Conservation (phyloP, 495 filamentous ascomycete genomes). For the Xylaria flabelliformis region DNA sequence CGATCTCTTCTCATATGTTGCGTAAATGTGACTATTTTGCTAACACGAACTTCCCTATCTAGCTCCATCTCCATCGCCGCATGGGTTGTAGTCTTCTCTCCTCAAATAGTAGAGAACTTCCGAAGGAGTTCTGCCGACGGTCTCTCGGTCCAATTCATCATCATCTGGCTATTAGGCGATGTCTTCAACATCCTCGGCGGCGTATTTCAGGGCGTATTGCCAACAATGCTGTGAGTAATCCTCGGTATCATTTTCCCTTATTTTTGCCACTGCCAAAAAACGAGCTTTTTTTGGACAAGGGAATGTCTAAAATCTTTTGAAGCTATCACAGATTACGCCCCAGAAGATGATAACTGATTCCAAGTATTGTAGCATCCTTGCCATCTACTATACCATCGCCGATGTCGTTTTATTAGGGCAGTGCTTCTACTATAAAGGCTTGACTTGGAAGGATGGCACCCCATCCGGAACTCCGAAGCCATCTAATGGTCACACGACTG, state of each 20-base stretch:
- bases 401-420: slow-evolving; percentile 87
- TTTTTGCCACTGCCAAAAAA: too few relatives aligned
- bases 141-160: slow-evolving; percentile 85
- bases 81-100: slow-evolving; percentile 97
- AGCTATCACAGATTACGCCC: too few relatives aligned
- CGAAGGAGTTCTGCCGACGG: slow-evolving; percentile 85
- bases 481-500: slow-evolving; percentile 21
- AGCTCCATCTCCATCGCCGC: slow-evolving; percentile 95
- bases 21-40: slow-evolving; percentile 1
- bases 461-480: slow-evolving; percentile 37
- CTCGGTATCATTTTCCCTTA: too few relatives aligned
- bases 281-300: too few relatives aligned
- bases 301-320: too few relatives aligned
- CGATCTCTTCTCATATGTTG: slow-evolving; percentile 1
- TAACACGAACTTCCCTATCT: slow-evolving; percentile 16
- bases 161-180: slow-evolving; percentile 91
- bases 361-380: slow-evolving; percentile 63
- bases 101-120: slow-evolving; percentile 96
- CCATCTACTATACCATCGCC: slow-evolving; percentile 93
- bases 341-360: not conserved
- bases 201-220: slow-evolving; percentile 89
- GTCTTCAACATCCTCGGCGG: slow-evolving; percentile 96
- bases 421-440: slow-evolving; percentile 93
- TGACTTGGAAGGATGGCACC: slow-evolving; percentile 68
- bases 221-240: slow-evolving; percentile 73